Percentiles rank a stretch among this genome's conserved stretches.
Evolutionary conservation across 306 rosid species (phyloP).

Genomic region (Rubus idaeus): DNA sequence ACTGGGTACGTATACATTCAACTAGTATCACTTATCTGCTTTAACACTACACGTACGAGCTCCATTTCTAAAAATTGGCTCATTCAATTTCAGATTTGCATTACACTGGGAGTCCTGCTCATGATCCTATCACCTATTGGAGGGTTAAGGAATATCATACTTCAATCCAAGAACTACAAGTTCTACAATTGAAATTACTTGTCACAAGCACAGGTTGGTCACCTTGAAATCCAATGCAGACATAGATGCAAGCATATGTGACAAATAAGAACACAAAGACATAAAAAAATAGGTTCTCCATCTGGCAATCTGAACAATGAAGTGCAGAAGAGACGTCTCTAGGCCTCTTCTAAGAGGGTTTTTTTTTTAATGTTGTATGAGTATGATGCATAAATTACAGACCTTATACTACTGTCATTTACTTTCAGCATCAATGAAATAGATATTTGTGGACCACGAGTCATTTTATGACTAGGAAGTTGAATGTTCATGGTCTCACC

Average conservation of each 20-base stretch:
- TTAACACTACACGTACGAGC: not conserved
- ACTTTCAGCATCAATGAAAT: not conserved
- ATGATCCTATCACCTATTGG: conserved; percentile 68
- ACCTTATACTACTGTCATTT: not conserved
- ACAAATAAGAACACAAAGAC: conserved; percentile 9
- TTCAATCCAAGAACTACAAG: conserved; percentile 44
- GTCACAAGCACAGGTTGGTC: not conserved
- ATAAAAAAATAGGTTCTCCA: not conserved
- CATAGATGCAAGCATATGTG: not conserved
- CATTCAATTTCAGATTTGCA: conserved; percentile 50
- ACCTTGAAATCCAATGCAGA: not conserved
- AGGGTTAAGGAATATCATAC: conserved; percentile 58
- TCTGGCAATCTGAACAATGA: not conserved
- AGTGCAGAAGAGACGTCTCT: not conserved
- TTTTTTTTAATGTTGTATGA: not conserved
- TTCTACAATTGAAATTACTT: conserved; percentile 33
- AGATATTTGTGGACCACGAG: not conserved
- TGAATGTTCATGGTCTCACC: not conserved
- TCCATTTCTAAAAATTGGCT: conserved; percentile 1
- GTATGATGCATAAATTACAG: not conserved
- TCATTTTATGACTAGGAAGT: not conserved
- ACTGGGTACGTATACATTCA: conserved; percentile 59
- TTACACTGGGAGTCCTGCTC: conserved; percentile 50
- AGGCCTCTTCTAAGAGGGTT: not conserved
- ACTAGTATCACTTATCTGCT: not conserved